Evolutionary conservation across 345 rosid species (phyloP).

Genomic region (Salix suchowensis): DNA sequence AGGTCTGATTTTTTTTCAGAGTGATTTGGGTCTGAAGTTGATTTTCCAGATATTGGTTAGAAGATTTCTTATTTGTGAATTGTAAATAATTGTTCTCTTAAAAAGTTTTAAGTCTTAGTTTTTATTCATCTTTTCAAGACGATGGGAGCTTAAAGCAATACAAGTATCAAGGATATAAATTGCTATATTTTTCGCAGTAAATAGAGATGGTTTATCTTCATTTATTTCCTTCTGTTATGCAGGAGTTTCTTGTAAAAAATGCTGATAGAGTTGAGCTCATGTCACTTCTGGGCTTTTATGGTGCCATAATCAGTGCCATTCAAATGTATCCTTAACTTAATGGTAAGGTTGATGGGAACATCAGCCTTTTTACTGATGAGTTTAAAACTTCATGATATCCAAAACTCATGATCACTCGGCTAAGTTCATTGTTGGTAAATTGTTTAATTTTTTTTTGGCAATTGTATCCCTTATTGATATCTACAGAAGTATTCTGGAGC

Average conservation of each 20-base stretch:
- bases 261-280: slow-evolving; percentile 76
- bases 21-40: neutral
- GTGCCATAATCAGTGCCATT: slow-evolving; percentile 71
- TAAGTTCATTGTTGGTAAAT: neutral
- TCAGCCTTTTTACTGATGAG: neutral
- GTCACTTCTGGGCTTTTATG: slow-evolving; percentile 72
- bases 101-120: neutral
- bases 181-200: neutral
- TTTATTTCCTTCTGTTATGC: neutral
- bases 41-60: neutral
- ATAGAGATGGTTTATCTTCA: neutral
- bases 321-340: slow-evolving; percentile 78
- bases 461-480: slow-evolving; percentile 39
- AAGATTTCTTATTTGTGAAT: neutral
- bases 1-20: no score
- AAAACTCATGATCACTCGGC: neutral
- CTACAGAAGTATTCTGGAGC: slow-evolving; percentile 73
- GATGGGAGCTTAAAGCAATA: neutral
- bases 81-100: neutral
- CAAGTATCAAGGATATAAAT: neutral
- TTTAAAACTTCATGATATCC: neutral
- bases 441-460: neutral
- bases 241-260: slow-evolving; percentile 63
- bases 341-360: neutral
- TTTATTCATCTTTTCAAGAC: neutral